Evolutionary conservation across 2,329 filamentous ascomycete species (phyloP), one percentile per base, ranked within the genome.

Genomic region (Diaporthe citrichinensis): DNA sequence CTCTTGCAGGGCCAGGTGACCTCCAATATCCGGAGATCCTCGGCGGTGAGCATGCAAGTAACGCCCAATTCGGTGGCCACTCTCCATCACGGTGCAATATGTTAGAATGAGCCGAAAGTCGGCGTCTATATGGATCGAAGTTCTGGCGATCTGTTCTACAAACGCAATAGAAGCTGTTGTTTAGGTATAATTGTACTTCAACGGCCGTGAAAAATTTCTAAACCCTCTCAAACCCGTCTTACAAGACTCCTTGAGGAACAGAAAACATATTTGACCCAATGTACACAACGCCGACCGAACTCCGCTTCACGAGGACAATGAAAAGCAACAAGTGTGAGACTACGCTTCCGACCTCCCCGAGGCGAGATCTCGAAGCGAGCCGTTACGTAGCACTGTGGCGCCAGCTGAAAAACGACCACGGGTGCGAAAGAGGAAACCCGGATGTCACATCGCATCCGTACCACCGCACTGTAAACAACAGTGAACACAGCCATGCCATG

Each of bases 301-400:
- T 39, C 14, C 20, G 31, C 62, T 36, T 9, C 14, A 51, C 23
- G 28, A 25, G 14, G 51, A 25, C 10, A n/a, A 1, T 17, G 2
- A 8, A 10, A 14, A 68, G 23, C 31, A 8, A 39, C 14, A n/a
- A 34, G 9, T 15, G 14, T 34, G 23, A 68, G 31, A 51, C 62
- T 39, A 6, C 31, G 23, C 44, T 68, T 25, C 28, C 62, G 31
- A 8, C 44, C 31, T 20, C 41, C 41, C 41, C 25, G 25, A 49
- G 28, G 25, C 41, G 41, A 46, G 9, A 20, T 25, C 31, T 68
- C 62, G 44, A 68, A 53, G 46, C 62, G 62, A 68, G 44, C 10
- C 14, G n/a, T 36, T 12, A 53, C 46, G 46, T 28, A 53, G 65
- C 17, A 39, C 65, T 53, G 65, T 39, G 65, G 65, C 46, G 65